Percentiles rank a stretch among this genome's conserved stretches.
phyloP scores from a whole-genome alignment of 1,139 yeast genomes.

The Pneumocystis canis region DNA sequence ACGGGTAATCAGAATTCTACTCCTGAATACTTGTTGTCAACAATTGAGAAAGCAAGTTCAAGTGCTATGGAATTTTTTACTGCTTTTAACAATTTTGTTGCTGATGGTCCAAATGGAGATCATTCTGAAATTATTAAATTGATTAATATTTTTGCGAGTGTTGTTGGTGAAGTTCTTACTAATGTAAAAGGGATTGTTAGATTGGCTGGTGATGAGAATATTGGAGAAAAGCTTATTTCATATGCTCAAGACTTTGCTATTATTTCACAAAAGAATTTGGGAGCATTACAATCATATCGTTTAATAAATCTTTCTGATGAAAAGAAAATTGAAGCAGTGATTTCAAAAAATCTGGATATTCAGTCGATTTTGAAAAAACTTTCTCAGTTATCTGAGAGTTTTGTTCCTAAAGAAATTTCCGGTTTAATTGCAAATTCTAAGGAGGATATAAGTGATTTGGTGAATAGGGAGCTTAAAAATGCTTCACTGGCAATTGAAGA shows the following conservation, averaged over 20 bases:
- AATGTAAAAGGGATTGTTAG: conserved; percentile 59
- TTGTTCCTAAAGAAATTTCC: conserved; percentile 34
- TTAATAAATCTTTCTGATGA: conserved; percentile 40
- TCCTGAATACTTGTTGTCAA: conserved; percentile 54
- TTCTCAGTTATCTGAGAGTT: conserved; percentile 40
- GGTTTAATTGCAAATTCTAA: conserved; percentile 19
- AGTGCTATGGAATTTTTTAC: conserved; percentile 71
- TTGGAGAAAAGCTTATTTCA: conserved; percentile 36
- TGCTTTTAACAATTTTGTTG: conserved; percentile 60
- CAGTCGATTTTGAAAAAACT: conserved; percentile 57
- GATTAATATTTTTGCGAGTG: conserved; percentile 50
- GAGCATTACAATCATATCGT: conserved; percentile 40
- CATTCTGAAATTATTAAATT: conserved; percentile 53
- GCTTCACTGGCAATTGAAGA: conserved; percentile 56
- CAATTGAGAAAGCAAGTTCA: conserved; percentile 57
- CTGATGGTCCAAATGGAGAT: conserved; percentile 63
- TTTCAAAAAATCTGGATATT: conserved; percentile 57
- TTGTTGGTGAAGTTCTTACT: conserved; percentile 50
- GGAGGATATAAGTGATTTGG: conserved; percentile 54
- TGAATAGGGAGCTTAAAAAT: conserved; percentile 54
- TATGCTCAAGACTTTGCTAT: conserved; percentile 46
- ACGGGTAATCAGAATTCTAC: conserved; percentile 72
- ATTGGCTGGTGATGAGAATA: conserved; percentile 32
- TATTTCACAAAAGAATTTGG: conserved; percentile 49
- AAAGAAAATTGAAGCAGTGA: conserved; percentile 61